Evolutionary conservation across 1,284 basidiomycete genomes (phyloP).

Genomic region (Tranzscheliella williamsii): DNA sequence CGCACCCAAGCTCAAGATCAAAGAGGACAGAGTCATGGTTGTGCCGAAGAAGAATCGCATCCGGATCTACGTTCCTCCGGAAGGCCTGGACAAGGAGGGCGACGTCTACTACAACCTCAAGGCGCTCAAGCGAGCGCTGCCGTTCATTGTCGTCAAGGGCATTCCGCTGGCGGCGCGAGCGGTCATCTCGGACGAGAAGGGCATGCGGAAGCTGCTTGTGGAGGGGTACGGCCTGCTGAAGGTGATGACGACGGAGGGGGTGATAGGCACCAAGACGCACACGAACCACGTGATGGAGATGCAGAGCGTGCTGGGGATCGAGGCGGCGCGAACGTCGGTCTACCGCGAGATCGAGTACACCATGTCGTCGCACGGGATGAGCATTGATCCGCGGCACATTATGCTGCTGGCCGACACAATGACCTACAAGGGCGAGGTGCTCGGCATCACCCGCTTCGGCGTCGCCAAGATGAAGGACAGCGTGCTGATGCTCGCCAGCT

Average conservation of each 20-base stretch:
- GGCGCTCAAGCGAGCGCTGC: conserved; percentile 56
- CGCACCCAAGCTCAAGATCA: conserved; percentile 89
- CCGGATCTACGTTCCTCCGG: conserved; percentile 72
- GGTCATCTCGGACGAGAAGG: conserved; percentile 59
- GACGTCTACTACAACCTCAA: conserved; percentile 57
- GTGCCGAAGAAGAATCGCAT: conserved; percentile 71
- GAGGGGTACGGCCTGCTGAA: conserved; percentile 95
- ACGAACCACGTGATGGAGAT: conserved; percentile 99
- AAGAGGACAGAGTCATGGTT: conserved; percentile 67
- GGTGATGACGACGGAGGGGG: conserved; percentile 97
- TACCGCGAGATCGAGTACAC: conserved; percentile 94
- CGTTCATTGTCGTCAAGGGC: conserved; percentile 57
- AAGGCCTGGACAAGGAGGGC: conserved; percentile 70
- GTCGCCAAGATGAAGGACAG: conserved; percentile 99
- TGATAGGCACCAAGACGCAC: conserved; percentile 85
- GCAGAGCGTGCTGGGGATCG: conserved; percentile 90
- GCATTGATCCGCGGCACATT: conserved; percentile 96
- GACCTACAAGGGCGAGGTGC: conserved; percentile 98
- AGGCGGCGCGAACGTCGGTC: conserved; percentile 91
- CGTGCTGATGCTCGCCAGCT: conserved; percentile 97
- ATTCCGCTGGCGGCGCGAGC: conserved; percentile 54
- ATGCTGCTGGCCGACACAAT: conserved; percentile 99
- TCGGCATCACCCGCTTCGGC: conserved; percentile 98
- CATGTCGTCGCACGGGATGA: conserved; percentile 97
- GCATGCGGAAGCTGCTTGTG: conserved; percentile 54